phyloP scores from a whole-genome alignment of 352 stramenopile species.

The Aphanomyces cochlioides region DNA sequence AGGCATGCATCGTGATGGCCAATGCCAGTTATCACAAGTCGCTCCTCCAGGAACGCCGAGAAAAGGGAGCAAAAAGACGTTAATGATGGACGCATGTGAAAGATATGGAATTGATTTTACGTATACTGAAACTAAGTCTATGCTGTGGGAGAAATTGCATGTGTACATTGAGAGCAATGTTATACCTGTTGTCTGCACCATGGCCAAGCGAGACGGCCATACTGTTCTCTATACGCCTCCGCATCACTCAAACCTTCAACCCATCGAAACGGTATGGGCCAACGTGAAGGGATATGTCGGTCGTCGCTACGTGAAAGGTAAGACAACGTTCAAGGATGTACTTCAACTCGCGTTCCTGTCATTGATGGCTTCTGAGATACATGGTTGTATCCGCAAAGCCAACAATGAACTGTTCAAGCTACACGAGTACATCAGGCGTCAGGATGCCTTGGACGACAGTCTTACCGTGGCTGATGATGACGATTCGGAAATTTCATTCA shows the following conservation, averaged over 20 bases:
- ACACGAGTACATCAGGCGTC: too few species aligned
- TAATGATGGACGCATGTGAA: conserved; percentile 9
- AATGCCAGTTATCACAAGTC: conserved; percentile 26
- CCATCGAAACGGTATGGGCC: conserved; percentile 30
- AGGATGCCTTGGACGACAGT: too few species aligned
- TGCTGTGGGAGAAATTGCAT: conserved; percentile 13
- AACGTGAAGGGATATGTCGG: conserved; percentile 30
- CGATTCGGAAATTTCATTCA: too few species aligned
- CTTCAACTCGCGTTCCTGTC: too few species aligned
- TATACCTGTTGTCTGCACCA: not conserved
- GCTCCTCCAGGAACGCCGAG: conserved; percentile 12
- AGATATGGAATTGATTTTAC: not conserved
- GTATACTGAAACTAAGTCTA: not conserved
- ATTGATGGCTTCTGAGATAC: too few species aligned
- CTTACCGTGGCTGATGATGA: too few species aligned
- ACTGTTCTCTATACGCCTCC: conserved; percentile 18
- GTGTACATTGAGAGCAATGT: conserved; percentile 24
- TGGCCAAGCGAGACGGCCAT: conserved; percentile 15
- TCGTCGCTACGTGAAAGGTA: not conserved
- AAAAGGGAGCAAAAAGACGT: not conserved
- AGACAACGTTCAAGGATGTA: conserved; percentile 8
- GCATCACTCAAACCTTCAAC: conserved; percentile 30
- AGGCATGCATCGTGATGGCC: conserved; percentile 28
- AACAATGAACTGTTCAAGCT: too few species aligned
- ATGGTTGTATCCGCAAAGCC: too few species aligned